Evolutionary conservation across 1,284 basidiomycete genomes (phyloP), one percentile per base, ranked within the genome.

Genomic region (Leccinum brunneo-olivaceum): DNA sequence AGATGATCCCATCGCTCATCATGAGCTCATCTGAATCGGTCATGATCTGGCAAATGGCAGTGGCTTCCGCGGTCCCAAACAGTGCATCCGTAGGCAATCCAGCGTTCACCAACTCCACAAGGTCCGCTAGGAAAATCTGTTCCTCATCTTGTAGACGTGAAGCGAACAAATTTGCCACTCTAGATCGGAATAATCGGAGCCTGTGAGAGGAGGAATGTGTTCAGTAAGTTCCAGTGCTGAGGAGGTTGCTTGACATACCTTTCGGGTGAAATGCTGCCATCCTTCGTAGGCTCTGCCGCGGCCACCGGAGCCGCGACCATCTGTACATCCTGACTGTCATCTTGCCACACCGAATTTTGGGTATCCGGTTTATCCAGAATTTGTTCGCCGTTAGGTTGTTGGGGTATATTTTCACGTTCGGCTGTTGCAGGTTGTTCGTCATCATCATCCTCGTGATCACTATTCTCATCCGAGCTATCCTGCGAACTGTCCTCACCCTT

Each of bases 1-100:
- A 88, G 44, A 92, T 75, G 43, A 84, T 77, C 20, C 81, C 86
- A 33, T 87, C 88, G 47, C 81, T 82, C 54, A 91, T 76, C 90
- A 97, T 92, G 53, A 97, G 70, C 64, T 94, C 84, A 55, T 93
- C 88, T 19, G 74, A 74, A 33, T 87, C 81, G 41, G 80, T 74
- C 94, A 98, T 97, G 36, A 70, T 66, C 50, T 80, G 71, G 45
- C 87, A 84, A 34, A 85, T 84, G 46, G 73, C 71, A 16, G 75
- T 80, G 6, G 88, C 94, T 64, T 98, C 94, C 18, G 73, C 73
- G 1, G 80, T 83, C 8, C 85, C 83, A 61, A 92, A 98, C 36
- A 92, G 67, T 16, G 75, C 72, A 29, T 77, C 76, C 2, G 77
- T 76, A 14, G 74, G 59, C 37, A 95, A 64, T 12, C 86, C 90